Evolutionary conservation across 2,329 filamentous ascomycete species (phyloP).

Genomic region (Meredithiella fracta): DNA sequence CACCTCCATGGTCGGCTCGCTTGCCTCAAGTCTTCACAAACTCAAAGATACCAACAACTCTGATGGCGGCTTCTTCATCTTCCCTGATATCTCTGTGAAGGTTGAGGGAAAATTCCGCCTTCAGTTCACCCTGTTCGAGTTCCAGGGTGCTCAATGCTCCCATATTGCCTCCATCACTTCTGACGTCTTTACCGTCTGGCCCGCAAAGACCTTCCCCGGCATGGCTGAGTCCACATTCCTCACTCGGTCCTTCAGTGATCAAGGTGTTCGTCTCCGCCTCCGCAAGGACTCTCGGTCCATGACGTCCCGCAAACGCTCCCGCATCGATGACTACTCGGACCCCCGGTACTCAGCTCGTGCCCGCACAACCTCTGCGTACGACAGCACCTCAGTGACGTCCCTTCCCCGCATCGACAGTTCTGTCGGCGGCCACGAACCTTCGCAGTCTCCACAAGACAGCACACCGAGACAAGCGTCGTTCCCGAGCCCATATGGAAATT

Average conservation of each 20-base stretch:
- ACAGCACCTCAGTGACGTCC: constrained; percentile 1
- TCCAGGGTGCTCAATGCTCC: constrained; percentile 19
- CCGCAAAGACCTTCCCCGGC: constrained; percentile 57
- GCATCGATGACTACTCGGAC: constrained; percentile 14
- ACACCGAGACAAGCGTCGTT: constrained; percentile 11
- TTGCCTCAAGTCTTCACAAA: constrained; percentile 66
- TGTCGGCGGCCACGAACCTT: constrained; percentile 4
- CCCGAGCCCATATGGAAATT: constrained; percentile 8
- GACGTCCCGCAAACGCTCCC: constrained; percentile 29
- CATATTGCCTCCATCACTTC: constrained; percentile 31
- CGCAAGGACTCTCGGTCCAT: constrained; percentile 61
- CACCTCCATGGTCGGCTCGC: constrained; percentile 50
- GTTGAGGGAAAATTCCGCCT: constrained; percentile 56
- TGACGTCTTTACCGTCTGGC: constrained; percentile 48
- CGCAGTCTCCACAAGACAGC: constrained; percentile 14
- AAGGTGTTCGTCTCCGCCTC: constrained; percentile 67
- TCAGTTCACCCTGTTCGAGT: constrained; percentile 60
- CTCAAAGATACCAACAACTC: constrained; percentile 62
- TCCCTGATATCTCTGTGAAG: constrained; percentile 70
- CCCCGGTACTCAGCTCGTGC: constrained; percentile 9
- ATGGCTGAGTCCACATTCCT: constrained; percentile 69
- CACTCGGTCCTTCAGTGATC: constrained; percentile 69
- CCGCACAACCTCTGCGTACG: constrained; percentile 14
- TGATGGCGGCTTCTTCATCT: constrained; percentile 81
- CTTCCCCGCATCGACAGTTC: constrained; percentile 12